Conservation (phyloP, 176 grass and related monocot genomes). For the Olyra latifolia region DNA sequence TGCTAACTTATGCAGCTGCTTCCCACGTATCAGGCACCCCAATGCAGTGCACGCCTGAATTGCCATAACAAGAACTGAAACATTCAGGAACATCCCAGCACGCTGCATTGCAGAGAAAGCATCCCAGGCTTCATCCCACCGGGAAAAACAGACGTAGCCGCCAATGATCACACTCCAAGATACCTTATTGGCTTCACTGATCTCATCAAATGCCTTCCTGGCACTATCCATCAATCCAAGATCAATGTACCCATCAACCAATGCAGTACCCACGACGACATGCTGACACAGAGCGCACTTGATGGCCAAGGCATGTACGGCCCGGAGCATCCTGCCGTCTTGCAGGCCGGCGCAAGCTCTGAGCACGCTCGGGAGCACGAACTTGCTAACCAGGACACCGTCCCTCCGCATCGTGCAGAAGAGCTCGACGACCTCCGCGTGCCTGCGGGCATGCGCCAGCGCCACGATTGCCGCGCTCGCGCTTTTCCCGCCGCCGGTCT, state of each 20-base stretch:
- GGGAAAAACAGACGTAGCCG: slow-evolving; percentile 32
- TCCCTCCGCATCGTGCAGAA: slow-evolving; percentile 41
- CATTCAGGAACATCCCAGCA: slow-evolving; percentile 19
- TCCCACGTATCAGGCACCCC: slow-evolving; percentile 35
- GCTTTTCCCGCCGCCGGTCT: slow-evolving; percentile 26
- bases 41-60: slow-evolving; percentile 44
- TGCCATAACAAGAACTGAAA: slow-evolving; percentile 54
- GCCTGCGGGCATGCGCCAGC: slow-evolving; percentile 36
- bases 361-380: slow-evolving; percentile 59
- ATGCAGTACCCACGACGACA: slow-evolving; percentile 44
- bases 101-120: slow-evolving; percentile 38
- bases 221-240: slow-evolving; percentile 37
- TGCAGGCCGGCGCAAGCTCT: slow-evolving; percentile 33
- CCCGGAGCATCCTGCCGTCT: slow-evolving; percentile 28
- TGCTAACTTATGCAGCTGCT: slow-evolving; percentile 44
- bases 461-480: slow-evolving; percentile 44
- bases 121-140: slow-evolving; percentile 46
- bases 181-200: slow-evolving; percentile 39
- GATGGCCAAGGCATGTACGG: slow-evolving; percentile 42
- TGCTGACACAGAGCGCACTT: slow-evolving; percentile 39
- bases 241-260: slow-evolving; percentile 37
- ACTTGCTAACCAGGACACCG: slow-evolving; percentile 28
- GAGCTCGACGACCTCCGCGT: slow-evolving; percentile 41
- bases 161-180: slow-evolving; percentile 60
- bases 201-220: slow-evolving; percentile 24